Evolutionary conservation across 2,329 filamentous ascomycete species (phyloP).

Genomic region (Trichoderma gracile): DNA sequence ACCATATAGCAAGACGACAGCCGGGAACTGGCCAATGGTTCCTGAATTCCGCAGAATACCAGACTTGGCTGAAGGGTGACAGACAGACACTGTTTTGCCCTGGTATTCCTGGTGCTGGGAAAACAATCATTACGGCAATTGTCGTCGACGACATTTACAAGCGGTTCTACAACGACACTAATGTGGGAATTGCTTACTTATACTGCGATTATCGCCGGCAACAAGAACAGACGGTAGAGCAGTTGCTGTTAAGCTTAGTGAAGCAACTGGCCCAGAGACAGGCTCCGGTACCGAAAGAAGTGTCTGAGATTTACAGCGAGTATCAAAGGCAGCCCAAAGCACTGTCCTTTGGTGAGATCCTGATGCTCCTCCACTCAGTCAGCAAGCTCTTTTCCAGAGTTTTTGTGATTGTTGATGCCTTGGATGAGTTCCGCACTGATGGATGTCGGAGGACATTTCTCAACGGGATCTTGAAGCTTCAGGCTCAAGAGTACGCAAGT

Average conservation of each 20-base stretch:
- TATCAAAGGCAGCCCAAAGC: not conserved
- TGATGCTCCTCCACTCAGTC: not conserved
- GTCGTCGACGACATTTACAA: conserved; percentile 33
- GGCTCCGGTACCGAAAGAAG: not conserved
- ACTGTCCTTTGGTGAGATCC: not conserved
- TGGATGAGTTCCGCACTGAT: not conserved
- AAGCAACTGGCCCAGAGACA: not conserved
- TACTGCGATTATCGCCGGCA: conserved; percentile 1
- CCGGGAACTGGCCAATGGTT: conserved; percentile 49
- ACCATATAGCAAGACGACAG: conserved; percentile 40
- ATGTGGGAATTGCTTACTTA: not conserved
- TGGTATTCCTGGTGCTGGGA: conserved; percentile 51
- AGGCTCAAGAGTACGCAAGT: not conserved
- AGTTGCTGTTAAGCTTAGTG: not conserved
- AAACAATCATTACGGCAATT: conserved; percentile 48
- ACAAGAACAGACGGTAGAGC: not conserved
- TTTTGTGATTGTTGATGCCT: conserved; percentile 2
- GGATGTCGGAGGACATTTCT: not conserved
- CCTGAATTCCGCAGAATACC: conserved; percentile 41
- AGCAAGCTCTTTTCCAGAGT: not conserved
- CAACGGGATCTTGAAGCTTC: not conserved
- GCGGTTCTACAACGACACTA: too few species aligned
- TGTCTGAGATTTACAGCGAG: not conserved
- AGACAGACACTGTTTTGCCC: conserved; percentile 30
- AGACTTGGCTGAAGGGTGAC: conserved; percentile 34